These are phyloP conservation scores for Cephalotrichum gorgonifer DNA, from an alignment of 2,329 filamentous ascomycete species.

Conservation along the genomic window DNA sequence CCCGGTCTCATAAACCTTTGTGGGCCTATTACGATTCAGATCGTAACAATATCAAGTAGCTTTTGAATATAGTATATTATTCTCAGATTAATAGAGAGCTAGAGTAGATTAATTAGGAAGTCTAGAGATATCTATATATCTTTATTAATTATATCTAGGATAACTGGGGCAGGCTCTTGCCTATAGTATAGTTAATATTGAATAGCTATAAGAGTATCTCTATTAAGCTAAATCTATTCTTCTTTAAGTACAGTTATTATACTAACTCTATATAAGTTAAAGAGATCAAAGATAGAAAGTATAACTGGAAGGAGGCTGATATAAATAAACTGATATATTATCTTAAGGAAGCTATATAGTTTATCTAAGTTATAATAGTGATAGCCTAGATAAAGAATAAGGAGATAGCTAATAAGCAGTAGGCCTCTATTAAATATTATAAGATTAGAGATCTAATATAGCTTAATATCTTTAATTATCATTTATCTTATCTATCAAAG, in stretches of 20 bases:
- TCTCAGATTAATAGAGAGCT: not conserved
- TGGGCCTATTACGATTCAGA: too few relatives aligned
- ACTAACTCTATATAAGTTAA: constrained; percentile 1
- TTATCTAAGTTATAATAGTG: not conserved
- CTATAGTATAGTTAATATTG: not conserved
- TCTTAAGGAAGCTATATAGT: not conserved
- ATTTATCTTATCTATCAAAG: too few relatives aligned
- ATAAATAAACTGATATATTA: not conserved
- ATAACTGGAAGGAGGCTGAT: not conserved
- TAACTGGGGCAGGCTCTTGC: not conserved
- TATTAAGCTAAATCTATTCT: not conserved
- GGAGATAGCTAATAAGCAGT: not conserved
- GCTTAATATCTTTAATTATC: not conserved
- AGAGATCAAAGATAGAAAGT: not conserved
- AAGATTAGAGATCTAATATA: not conserved
- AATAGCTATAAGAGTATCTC: not conserved
- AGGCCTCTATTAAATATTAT: not conserved
- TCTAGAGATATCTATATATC: not conserved
- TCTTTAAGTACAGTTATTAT: not conserved
- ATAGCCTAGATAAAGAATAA: not conserved
- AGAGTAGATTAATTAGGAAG: not conserved
- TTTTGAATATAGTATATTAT: constrained; percentile 1
- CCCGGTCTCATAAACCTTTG: too few relatives aligned
- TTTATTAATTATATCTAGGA: not conserved
- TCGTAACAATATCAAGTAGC: too few relatives aligned